A percentile compares a stretch with the other conserved stretches of the same genome.
Conservation (phyloP, 1,284 basidiomycete species). For the Cutaneotrichosporon dermatis region DNA sequence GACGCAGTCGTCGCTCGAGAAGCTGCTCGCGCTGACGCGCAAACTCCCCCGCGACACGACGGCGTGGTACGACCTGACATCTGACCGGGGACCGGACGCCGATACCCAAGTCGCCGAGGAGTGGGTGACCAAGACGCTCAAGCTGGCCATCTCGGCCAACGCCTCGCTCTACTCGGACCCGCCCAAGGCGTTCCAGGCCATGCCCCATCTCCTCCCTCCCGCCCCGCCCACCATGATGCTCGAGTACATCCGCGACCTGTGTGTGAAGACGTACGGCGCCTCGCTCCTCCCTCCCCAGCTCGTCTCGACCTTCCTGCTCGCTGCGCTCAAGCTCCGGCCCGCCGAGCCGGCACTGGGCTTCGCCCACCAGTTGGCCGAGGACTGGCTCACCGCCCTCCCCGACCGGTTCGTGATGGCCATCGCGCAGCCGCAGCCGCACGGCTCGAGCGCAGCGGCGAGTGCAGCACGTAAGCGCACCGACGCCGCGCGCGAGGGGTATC, state of each 20-base stretch:
- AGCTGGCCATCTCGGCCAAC: constrained; percentile 36
- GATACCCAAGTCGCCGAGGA: constrained; percentile 14
- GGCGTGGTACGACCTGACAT: constrained; percentile 20
- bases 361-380: constrained; percentile 34
- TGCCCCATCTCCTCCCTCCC: constrained; percentile 28
- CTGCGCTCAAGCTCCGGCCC: constrained; percentile 37
- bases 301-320: constrained; percentile 39
- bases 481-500: constrained; percentile 38
- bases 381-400: constrained; percentile 36
- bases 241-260: constrained; percentile 22
- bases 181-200: constrained; percentile 16
- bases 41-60: constrained; percentile 10
- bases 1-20: constrained; percentile 32
- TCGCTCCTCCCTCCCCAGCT: constrained; percentile 34
- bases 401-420: constrained; percentile 31
- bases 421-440: constrained; percentile 10
- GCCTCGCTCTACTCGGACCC: constrained; percentile 41
- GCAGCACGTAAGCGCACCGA: constrained; percentile 27
- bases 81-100: not conserved
- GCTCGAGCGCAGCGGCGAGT: not conserved
- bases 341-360: constrained; percentile 24
- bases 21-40: constrained; percentile 24
- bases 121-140: constrained; percentile 41
- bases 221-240: constrained; percentile 27
- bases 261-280: constrained; percentile 19